These are phyloP conservation scores for Penicillium rolfsii DNA, from an alignment of 2,329 filamentous ascomycete species.

Conservation along the genomic window DNA sequence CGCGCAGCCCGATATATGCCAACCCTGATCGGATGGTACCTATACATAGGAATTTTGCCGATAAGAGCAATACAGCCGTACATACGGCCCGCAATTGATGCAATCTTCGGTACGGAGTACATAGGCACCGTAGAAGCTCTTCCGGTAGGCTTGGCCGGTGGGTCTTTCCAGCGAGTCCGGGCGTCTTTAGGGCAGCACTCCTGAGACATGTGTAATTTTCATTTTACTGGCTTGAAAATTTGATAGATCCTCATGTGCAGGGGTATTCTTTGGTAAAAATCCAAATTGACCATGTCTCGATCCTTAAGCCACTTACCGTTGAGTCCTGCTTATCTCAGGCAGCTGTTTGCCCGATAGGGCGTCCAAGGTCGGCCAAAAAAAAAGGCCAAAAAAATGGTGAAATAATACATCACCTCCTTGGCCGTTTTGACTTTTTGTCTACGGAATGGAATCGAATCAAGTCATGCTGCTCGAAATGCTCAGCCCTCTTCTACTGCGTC, in stretches of 20 bases:
- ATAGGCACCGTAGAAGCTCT: not conserved
- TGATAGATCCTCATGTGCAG: not conserved
- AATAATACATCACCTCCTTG: not conserved
- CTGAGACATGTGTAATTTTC: constrained; percentile 7
- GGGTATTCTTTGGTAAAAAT: not conserved
- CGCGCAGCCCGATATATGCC: not conserved
- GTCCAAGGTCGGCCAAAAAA: not conserved
- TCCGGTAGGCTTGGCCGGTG: constrained; percentile 9
- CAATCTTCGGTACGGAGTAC: constrained; percentile 6
- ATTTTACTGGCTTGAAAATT: not conserved
- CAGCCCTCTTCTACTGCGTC: not conserved
- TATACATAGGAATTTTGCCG: constrained; percentile 6
- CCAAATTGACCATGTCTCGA: not conserved
- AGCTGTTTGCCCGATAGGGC: not conserved
- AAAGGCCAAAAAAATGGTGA: not conserved
- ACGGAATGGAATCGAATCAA: not conserved
- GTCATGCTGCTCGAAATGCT: not conserved
- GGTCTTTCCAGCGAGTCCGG: not conserved
- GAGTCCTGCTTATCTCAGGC: not conserved
- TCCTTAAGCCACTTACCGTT: not conserved
- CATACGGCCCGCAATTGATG: constrained; percentile 4
- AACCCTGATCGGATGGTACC: not conserved
- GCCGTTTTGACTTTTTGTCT: not conserved
- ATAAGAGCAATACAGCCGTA: constrained; percentile 3
- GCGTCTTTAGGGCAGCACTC: not conserved